Evolutionary conservation across 2,329 filamentous ascomycete genomes (phyloP).

Genomic region (Fusarium pseudograminearum): DNA sequence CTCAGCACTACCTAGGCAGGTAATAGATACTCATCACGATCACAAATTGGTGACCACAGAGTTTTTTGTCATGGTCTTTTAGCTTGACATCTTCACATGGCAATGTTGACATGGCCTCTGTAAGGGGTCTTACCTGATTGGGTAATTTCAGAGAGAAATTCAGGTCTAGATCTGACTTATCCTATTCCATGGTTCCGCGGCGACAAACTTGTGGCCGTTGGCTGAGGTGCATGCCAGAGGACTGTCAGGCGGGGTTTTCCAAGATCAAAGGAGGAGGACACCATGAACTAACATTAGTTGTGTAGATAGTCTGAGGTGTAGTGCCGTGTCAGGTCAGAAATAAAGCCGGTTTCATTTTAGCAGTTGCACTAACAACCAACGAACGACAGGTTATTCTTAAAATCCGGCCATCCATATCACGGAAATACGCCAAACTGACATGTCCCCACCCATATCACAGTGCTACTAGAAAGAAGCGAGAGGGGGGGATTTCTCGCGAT

Average conservation of each 20-base stretch:
- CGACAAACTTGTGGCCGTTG: conserved; percentile 6
- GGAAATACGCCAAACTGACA: conserved; percentile 13
- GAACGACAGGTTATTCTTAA: conserved; percentile 8
- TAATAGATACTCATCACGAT: not conserved
- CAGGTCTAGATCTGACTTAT: conserved; percentile 7
- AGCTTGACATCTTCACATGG: not conserved
- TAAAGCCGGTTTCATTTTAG: conserved; percentile 24
- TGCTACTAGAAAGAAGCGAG: not conserved
- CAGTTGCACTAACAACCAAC: conserved; percentile 4
- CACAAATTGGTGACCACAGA: not conserved
- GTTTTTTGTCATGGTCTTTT: not conserved
- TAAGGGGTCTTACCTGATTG: conserved; percentile 8
- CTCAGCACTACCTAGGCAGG: not conserved
- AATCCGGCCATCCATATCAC: not conserved
- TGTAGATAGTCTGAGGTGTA: not conserved
- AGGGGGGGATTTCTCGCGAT: conserved; percentile 1
- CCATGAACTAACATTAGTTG: not conserved
- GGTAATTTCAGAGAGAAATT: conserved; percentile 24
- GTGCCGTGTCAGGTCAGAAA: conserved; percentile 8
- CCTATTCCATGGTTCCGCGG: conserved; percentile 18
- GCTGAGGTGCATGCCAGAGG: not conserved
- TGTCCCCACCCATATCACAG: not conserved
- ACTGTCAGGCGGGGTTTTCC: conserved; percentile 5
- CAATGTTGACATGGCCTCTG: not conserved
- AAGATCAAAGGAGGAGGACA: not conserved